A percentile compares a stretch with the other conserved stretches of the same genome.
Conservation (phyloP, 306 rosid species). For the Calophaca sinica region DNA sequence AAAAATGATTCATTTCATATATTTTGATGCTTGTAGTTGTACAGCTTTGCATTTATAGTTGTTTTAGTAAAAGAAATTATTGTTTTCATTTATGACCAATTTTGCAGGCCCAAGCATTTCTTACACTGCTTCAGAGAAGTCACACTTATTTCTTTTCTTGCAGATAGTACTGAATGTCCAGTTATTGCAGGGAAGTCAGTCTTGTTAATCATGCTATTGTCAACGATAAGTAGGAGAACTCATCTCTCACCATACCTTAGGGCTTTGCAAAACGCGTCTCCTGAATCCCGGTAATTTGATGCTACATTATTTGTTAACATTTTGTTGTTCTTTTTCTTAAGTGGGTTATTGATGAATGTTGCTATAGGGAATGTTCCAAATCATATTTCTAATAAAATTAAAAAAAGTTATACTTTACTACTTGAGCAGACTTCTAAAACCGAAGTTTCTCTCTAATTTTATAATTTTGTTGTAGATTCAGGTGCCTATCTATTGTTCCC, state of each 20-base stretch:
- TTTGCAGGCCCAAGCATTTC: constrained; percentile 26
- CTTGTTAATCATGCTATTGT: constrained; percentile 60
- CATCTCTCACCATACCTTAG: constrained; percentile 46
- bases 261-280: constrained; percentile 39
- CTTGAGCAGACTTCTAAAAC: constrained; percentile 8
- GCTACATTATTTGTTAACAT: not conserved
- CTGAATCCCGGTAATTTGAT: constrained; percentile 54
- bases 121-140: not conserved
- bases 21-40: constrained; percentile 28
- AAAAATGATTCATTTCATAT: constrained; percentile 28
- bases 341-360: constrained; percentile 6
- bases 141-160: constrained; percentile 32
- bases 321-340: constrained; percentile 2
- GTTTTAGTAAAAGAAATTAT: not conserved
- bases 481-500: constrained; percentile 50
- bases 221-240: constrained; percentile 58
- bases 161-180: constrained; percentile 45
- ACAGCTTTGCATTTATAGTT: not conserved
- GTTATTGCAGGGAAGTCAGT: constrained; percentile 29
- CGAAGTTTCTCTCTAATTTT: not conserved
- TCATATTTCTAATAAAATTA: constrained; percentile 18
- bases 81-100: constrained; percentile 2
- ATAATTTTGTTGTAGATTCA: constrained; percentile 51
- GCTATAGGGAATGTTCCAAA: constrained; percentile 25
- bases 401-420: not conserved